Conservation (phyloP, 257 asterid genomes). For the Przewalskia tangutica region DNA sequence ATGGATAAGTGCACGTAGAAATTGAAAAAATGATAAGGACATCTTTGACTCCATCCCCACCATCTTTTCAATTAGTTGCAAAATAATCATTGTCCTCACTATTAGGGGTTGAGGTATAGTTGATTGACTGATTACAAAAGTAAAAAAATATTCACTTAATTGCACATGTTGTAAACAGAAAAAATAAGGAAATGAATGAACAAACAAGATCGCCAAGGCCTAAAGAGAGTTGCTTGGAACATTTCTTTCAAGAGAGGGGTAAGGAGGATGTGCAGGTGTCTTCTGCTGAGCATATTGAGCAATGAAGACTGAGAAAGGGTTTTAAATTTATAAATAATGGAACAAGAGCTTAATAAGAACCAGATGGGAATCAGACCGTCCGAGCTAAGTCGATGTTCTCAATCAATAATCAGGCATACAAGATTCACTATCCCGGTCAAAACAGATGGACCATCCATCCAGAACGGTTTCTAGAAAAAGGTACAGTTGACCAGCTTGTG, state of each 20-base stretch:
- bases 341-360: neutral
- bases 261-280: neutral
- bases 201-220: neutral
- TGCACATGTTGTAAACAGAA: neutral
- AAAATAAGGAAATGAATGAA: neutral
- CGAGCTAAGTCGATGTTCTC: neutral
- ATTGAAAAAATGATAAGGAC: neutral
- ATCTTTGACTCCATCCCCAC: neutral
- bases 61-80: neutral
- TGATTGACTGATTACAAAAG: neutral
- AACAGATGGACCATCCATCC: neutral
- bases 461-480: neutral
- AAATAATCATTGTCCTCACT: neutral
- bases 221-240: neutral
- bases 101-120: neutral
- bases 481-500: neutral
- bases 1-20: neutral
- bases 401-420: neutral
- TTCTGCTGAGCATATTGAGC: neutral
- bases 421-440: neutral
- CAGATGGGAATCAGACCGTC: neutral
- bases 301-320: neutral
- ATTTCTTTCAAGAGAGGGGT: neutral
- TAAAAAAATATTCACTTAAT: neutral
- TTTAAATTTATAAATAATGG: neutral